These are phyloP conservation scores for Yarrowia galli DNA, from an alignment of 1,139 yeast genomes.

Conservation along the genomic window DNA sequence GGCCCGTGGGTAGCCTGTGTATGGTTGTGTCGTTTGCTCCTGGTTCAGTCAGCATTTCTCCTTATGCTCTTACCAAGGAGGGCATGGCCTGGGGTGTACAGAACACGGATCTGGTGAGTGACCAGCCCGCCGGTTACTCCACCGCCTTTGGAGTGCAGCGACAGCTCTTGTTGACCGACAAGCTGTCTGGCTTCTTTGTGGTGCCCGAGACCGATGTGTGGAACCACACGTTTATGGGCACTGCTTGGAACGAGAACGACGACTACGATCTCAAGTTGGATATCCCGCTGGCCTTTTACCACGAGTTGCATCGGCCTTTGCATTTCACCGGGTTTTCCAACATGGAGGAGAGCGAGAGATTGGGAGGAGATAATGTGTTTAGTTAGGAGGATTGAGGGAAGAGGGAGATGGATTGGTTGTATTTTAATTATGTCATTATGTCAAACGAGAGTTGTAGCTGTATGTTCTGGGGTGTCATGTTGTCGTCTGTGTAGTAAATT, in stretches of 20 bases:
- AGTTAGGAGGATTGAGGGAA: neutral
- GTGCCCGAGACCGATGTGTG: constrained; percentile 87
- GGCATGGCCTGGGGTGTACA: constrained; percentile 82
- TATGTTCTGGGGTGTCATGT: no score
- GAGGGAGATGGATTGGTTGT: neutral
- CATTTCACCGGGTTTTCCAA: constrained; percentile 73
- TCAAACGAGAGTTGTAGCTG: no score
- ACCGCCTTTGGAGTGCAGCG: constrained; percentile 65
- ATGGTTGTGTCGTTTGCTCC: constrained; percentile 77
- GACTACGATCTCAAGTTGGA: constrained; percentile 75
- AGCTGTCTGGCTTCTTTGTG: constrained; percentile 79
- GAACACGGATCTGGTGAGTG: constrained; percentile 63
- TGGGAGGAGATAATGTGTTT: constrained; percentile 24
- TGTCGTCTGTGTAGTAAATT: no score
- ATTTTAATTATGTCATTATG: constrained; percentile 1
- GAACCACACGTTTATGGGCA: constrained; percentile 91
- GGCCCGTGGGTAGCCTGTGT: constrained; percentile 58
- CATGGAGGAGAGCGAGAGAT: constrained; percentile 29
- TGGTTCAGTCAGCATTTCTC: constrained; percentile 82
- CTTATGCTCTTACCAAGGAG: constrained; percentile 64
- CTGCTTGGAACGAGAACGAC: constrained; percentile 72
- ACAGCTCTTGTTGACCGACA: constrained; percentile 77
- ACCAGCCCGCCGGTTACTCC: constrained; percentile 68
- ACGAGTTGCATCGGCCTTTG: constrained; percentile 84
- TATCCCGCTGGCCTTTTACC: constrained; percentile 81